Percentiles rank a stretch among this genome's conserved stretches.
These are phyloP conservation scores for Corymbia citriodora DNA, from an alignment of 441 rosid species.

Conservation along the genomic window DNA sequence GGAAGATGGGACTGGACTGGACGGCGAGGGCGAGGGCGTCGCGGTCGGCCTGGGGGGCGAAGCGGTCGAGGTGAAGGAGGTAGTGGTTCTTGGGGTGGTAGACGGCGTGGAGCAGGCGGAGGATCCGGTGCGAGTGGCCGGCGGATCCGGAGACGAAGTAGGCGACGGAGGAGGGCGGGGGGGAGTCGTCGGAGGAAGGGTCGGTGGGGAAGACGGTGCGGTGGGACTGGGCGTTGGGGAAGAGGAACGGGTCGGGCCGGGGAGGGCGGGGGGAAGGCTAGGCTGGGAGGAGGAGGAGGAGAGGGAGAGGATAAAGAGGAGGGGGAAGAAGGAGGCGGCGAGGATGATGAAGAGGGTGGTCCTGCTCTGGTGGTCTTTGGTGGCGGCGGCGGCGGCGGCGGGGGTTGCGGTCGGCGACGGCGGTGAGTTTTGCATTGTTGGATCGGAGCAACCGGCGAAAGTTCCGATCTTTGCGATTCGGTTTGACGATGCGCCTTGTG, in stretches of 20 bases:
- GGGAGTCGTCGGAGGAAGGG: slow-evolving; percentile 29
- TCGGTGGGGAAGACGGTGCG: slow-evolving; percentile 25
- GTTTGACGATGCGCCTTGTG: background rate
- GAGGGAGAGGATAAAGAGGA: slow-evolving; percentile 54
- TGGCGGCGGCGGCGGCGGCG: slow-evolving; percentile 9
- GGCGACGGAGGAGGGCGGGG: slow-evolving; percentile 60
- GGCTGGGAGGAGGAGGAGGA: slow-evolving; percentile 22
- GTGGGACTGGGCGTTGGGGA: slow-evolving; percentile 31
- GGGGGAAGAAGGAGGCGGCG: slow-evolving; percentile 50
- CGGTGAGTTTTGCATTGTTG: slow-evolving; percentile 3
- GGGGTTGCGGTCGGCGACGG: slow-evolving; percentile 20
- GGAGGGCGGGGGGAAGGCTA: slow-evolving; percentile 7
- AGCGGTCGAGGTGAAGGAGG: slow-evolving; percentile 75
- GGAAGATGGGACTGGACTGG: slow-evolving; percentile 51
- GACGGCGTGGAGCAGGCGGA: slow-evolving; percentile 65
- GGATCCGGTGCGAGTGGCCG: slow-evolving; percentile 59
- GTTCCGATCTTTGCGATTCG: background rate
- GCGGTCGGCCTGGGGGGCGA: slow-evolving; percentile 58
- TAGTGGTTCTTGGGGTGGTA: slow-evolving; percentile 79
- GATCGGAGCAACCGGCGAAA: background rate
- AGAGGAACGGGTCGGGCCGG: slow-evolving; percentile 49
- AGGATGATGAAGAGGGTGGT: slow-evolving; percentile 48
- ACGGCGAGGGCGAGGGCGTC: slow-evolving; percentile 53
- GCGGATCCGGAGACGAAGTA: slow-evolving; percentile 71
- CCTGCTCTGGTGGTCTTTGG: slow-evolving; percentile 6